phyloP scores from a whole-genome alignment of 768 basidiomycete genomes.

The Hygrophoropsis aurantiaca region DNA sequence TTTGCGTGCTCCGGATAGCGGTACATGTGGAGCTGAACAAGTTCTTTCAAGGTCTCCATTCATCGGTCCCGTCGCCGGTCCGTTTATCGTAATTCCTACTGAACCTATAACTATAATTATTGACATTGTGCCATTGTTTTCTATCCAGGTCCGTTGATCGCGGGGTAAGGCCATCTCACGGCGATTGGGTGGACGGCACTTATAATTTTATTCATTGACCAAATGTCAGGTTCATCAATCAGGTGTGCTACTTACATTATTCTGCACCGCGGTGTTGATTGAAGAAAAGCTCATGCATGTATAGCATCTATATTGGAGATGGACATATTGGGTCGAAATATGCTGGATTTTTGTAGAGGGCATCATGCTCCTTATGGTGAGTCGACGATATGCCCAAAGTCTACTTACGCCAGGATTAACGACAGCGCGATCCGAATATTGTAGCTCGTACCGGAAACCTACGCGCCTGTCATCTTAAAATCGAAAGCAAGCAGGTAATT shows the following conservation, averaged over 20 bases:
- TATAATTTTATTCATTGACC: background rate
- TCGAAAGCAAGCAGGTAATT: slow-evolving; percentile 55
- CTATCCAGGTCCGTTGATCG: slow-evolving; percentile 53
- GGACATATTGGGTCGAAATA: slow-evolving; percentile 72
- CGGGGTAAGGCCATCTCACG: slow-evolving; percentile 43
- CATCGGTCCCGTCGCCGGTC: slow-evolving; percentile 54
- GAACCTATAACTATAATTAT: background rate
- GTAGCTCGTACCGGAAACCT: slow-evolving; percentile 74
- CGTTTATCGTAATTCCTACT: slow-evolving; percentile 40
- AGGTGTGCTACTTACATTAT: slow-evolving; percentile 35
- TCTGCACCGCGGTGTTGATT: background rate
- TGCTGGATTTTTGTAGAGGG: slow-evolving; percentile 68
- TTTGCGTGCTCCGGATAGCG: background rate
- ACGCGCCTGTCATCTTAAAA: slow-evolving; percentile 57
- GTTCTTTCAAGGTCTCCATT: slow-evolving; percentile 44
- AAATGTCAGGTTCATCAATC: slow-evolving; percentile 63
- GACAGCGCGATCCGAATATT: too few relatives aligned
- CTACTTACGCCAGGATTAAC: too few relatives aligned
- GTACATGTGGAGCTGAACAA: background rate
- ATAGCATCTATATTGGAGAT: slow-evolving; percentile 64
- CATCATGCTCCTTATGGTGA: slow-evolving; percentile 50
- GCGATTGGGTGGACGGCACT: background rate
- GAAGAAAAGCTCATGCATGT: background rate
- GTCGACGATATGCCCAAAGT: slow-evolving; percentile 20
- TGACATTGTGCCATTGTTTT: background rate